Evolutionary conservation across 352 stramenopile species (phyloP).

Genomic region (Elongisporangium prolatum): DNA sequence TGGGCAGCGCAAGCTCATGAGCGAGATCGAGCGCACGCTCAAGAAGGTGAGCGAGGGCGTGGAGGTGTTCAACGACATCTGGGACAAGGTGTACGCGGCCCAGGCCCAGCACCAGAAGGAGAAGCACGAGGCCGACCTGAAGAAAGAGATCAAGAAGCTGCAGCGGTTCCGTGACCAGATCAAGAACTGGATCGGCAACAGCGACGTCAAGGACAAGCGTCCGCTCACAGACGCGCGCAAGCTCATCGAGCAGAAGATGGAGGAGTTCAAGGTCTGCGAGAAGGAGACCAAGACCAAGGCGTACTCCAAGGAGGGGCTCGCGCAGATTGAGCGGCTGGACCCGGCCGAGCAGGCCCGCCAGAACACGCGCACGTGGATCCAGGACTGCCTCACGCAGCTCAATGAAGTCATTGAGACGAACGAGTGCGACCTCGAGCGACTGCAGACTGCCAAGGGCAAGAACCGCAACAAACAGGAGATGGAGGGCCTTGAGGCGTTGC

Average conservation of each 20-base stretch:
- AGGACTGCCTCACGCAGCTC: constrained; percentile 73
- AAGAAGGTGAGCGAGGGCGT: constrained; percentile 99
- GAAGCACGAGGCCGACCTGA: constrained; percentile 99
- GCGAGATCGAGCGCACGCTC: constrained; percentile 98
- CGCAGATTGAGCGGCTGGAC: constrained; percentile 91
- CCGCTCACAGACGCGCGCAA: constrained; percentile 81
- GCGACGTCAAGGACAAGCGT: constrained; percentile 98
- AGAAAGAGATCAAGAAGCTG: constrained; percentile 99
- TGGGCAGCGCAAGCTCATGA: constrained; percentile 82
- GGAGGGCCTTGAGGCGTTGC: constrained; percentile 86
- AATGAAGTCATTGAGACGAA: constrained; percentile 89
- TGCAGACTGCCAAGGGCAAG: constrained; percentile 88
- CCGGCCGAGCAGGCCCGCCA: constrained; percentile 81
- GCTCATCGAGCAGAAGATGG: constrained; percentile 99
- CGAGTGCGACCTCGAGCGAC: constrained; percentile 76
- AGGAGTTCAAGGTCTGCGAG: constrained; percentile 99
- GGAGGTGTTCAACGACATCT: constrained; percentile 99
- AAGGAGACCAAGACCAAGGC: constrained; percentile 99
- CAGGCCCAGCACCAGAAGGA: constrained; percentile 98
- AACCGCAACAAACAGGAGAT: constrained; percentile 94
- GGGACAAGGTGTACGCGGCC: constrained; percentile 97
- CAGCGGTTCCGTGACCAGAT: constrained; percentile 98
- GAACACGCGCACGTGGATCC: constrained; percentile 80
- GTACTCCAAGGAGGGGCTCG: constrained; percentile 98
- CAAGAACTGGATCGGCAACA: constrained; percentile 97